phyloP scores from a whole-genome alignment of 2,329 filamentous ascomycete genomes.

The Diaporthe eres region DNA sequence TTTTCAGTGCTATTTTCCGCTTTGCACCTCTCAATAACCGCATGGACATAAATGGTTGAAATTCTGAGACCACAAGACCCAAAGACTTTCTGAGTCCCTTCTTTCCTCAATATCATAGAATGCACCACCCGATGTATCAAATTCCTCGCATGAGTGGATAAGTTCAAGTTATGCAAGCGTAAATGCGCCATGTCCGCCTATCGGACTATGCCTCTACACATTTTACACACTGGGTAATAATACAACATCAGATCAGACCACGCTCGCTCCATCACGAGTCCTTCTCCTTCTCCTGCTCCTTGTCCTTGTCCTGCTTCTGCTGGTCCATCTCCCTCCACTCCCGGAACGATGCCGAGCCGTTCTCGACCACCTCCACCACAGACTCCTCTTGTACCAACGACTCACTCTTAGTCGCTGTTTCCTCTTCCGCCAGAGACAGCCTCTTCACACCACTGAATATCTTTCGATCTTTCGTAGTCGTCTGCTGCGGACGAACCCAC shows the following conservation, averaged over 20 bases:
- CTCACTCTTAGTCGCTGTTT: not conserved
- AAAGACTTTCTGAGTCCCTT: not conserved
- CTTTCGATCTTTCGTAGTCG: no score
- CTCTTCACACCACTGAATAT: not conserved
- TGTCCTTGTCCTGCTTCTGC: not conserved
- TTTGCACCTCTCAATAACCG: no score
- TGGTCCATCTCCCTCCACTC: constrained; percentile 39
- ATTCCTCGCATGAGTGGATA: constrained; percentile 6
- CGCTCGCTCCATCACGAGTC: not conserved
- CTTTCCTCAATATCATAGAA: not conserved
- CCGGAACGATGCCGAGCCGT: constrained; percentile 30
- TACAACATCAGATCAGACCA: constrained; percentile 18
- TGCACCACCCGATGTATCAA: not conserved
- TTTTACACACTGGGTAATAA: not conserved
- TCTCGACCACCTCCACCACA: not conserved
- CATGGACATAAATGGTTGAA: not conserved
- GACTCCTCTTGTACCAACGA: not conserved
- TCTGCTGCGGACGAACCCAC: not conserved
- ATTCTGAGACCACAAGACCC: not conserved
- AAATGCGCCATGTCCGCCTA: not conserved
- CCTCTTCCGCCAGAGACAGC: not conserved
- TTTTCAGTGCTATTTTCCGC: not conserved
- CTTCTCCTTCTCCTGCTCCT: not conserved
- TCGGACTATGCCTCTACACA: constrained; percentile 1
- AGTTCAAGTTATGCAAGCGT: not conserved